phyloP scores from a whole-genome alignment of 345 rosid species.

The Aquilaria yunnanensis region DNA sequence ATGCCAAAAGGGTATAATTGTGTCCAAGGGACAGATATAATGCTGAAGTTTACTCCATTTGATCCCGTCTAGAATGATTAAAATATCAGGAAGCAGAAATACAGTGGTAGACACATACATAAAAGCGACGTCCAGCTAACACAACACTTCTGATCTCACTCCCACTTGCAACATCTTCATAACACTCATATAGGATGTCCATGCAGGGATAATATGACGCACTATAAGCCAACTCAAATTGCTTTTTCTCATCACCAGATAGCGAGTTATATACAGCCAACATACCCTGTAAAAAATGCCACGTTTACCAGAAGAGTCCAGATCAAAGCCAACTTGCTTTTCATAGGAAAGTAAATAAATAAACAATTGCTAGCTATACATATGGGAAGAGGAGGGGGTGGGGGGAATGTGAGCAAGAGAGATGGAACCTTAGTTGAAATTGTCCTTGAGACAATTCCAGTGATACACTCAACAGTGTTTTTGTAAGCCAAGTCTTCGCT shows the following conservation, averaged over 20 bases:
- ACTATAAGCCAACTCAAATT: conserved; percentile 48
- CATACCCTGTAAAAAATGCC: conserved; percentile 40
- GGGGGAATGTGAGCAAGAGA: not conserved
- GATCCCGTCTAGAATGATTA: not conserved
- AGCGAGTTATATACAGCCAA: conserved; percentile 48
- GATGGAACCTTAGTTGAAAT: conserved; percentile 46
- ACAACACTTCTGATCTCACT: conserved; percentile 42
- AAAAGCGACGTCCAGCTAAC: conserved; percentile 38
- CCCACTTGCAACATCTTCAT: conserved; percentile 40
- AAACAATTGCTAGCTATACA: too few species aligned
- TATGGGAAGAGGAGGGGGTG: not conserved
- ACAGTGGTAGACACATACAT: conserved; percentile 15
- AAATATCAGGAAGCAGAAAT: not conserved
- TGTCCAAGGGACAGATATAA: too few species aligned
- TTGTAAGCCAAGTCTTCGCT: conserved; percentile 48
- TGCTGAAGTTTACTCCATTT: too few species aligned
- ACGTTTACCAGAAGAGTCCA: conserved; percentile 12
- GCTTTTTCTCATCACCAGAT: conserved; percentile 40
- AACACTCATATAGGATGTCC: conserved; percentile 57
- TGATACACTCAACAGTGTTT: conserved; percentile 62
- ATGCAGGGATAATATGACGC: conserved; percentile 57
- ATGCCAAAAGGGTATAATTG: too few species aligned
- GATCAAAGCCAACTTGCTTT: conserved; percentile 10
- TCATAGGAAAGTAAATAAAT: not conserved
- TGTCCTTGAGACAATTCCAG: conserved; percentile 46